A percentile compares a stretch with the other conserved stretches of the same genome.
These are phyloP conservation scores for Fonticula alba DNA, from an alignment of 78 protist species.

Conservation along the genomic window DNA sequence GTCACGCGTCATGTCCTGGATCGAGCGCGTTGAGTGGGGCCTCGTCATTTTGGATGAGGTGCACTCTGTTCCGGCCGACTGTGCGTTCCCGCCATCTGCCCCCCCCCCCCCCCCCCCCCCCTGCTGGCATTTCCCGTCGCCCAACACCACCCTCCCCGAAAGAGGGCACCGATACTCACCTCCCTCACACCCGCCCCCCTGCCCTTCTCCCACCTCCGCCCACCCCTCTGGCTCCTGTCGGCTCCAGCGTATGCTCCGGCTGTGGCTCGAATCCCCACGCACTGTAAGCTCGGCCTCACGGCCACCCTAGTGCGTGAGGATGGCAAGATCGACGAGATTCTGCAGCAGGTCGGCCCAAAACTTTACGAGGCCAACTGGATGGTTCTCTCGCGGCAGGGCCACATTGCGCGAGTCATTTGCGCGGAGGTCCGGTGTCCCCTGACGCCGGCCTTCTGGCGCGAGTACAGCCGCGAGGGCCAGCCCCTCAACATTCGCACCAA, in stretches of 20 bases:
- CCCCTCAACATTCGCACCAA: conserved; percentile 49
- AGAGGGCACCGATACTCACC: too few species aligned
- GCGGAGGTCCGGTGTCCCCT: conserved; percentile 79
- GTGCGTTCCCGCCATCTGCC: too few species aligned
- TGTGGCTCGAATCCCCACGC: conserved; percentile 64
- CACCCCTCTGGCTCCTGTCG: too few species aligned
- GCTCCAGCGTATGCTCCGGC: too few species aligned
- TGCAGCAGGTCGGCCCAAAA: conserved; percentile 94
- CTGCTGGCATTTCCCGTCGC: too few species aligned
- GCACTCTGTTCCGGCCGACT: conserved; percentile 72
- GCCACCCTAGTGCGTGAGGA: conserved; percentile 95
- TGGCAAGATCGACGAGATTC: conserved; percentile 73
- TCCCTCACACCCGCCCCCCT: too few species aligned
- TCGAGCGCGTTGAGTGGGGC: conserved; percentile 80
- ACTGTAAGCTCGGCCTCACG: conserved; percentile 94
- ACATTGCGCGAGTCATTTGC: conserved; percentile 32
- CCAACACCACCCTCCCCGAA: too few species aligned
- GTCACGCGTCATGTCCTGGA: conserved; percentile 50
- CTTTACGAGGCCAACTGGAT: conserved; percentile 99
- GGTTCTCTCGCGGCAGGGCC: conserved; percentile 63
- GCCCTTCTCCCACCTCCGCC: too few species aligned
- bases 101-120: too few species aligned
- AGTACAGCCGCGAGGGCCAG: conserved; percentile 32
- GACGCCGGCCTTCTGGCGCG: conserved; percentile 59
- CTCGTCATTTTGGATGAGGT: conserved; percentile 84